These are phyloP conservation scores for Bolboschoenoplectus hybrid DNA, from an alignment of 202 grass and related monocot genomes.

Conservation along the genomic window DNA sequence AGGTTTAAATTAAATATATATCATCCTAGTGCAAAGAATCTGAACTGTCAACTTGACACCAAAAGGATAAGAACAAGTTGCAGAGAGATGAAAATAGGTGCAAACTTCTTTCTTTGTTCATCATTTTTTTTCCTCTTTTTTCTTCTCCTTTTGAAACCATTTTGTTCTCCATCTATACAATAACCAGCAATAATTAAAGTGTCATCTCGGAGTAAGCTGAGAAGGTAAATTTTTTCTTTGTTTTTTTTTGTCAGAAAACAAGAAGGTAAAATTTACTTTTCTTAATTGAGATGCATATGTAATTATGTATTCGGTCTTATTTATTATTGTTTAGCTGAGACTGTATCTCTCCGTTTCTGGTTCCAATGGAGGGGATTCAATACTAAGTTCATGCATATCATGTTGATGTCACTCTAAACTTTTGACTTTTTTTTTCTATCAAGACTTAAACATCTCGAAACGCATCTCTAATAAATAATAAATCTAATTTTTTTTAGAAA, in stretches of 20 bases:
- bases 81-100: background rate
- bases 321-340: background rate
- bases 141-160: background rate
- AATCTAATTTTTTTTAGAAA: too few species aligned
- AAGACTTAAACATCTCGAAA: too few species aligned
- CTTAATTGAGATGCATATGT: background rate
- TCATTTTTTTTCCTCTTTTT: background rate
- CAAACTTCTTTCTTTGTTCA: background rate
- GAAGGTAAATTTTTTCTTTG: too few species aligned
- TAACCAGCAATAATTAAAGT: too few species aligned
- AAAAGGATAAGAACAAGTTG: constrained; percentile 9
- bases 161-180: background rate
- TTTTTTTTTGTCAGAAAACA: too few species aligned
- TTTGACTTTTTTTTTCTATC: background rate
- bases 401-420: background rate
- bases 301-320: background rate
- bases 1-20: background rate
- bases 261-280: too few species aligned
- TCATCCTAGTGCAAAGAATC: background rate
- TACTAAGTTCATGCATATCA: background rate
- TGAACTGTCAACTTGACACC: constrained; percentile 4
- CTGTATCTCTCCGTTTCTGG: background rate
- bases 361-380: background rate
- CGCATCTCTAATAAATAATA: too few species aligned
- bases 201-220: too few species aligned